Evolutionary conservation across 768 basidiomycete species (phyloP), one percentile per base, ranked within the genome.

Genomic region (Hirschioporus abietinus): DNA sequence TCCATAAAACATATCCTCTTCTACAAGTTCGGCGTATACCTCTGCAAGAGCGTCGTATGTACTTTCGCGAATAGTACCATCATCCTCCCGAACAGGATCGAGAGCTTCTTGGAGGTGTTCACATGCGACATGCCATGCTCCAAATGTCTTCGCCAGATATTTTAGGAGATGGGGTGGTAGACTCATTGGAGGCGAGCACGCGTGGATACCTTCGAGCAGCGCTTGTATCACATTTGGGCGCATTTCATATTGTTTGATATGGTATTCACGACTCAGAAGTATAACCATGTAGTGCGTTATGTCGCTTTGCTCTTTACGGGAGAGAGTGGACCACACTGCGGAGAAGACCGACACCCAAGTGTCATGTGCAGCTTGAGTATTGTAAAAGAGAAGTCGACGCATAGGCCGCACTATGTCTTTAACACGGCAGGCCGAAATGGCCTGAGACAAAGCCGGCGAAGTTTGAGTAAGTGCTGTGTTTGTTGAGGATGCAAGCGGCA

Each of bases 1-100:
- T 0, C 97, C 97, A 74, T 99, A 96, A 75, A 98, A 97, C 78
- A 97, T 85, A 75, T 99, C 97, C 68, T 98, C 96, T 78, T 99
- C 97, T 1, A 88, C 89, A 59, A 99, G 78, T 74, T 99, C 97
- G 0, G 96, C 94, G 71, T 98, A 99, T 7, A 98, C 82, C 73
- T 99, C 97, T 18, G 94, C 91, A 34, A 99, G 82, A 1, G 97
- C 93, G 74, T 97, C 96, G 66, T 87, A 88, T 60, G 94, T 88
- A 60, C 88, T 90, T 63, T 98, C 95, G 17, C 90, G 88, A 18
- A 95, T 80, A 35, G 84, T 83, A 34, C 85, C 81, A 68, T 97
- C 93, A 66, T 95, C 92, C 59, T 95, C 92, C 63, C 89, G 88
- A 30, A 89, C 82, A 63, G 86, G 79, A 42, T 95, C 92, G 68